Evolutionary conservation across 352 stramenopile genomes (phyloP), one percentile per base, ranked within the genome.

Genomic region (Phytophthora litchii): DNA sequence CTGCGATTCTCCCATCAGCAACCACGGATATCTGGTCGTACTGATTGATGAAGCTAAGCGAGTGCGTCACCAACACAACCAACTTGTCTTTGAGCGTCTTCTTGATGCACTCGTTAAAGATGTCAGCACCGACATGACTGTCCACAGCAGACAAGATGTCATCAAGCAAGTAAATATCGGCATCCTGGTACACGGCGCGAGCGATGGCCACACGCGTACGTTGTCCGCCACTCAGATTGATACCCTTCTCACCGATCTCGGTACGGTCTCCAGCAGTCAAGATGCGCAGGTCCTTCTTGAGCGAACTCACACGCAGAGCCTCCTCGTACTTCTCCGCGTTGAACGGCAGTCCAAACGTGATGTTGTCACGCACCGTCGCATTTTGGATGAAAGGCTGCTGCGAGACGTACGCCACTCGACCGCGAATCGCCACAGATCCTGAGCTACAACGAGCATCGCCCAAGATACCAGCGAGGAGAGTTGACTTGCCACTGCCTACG

Each of bases 381-480:
- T 99, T 99, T 57, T 98, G 85, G 45, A 99, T 98, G 60, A 98
- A 99, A 11, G 97, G 80, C 21, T 89, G 94, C 74, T 99, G 96
- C 14, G 90, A 72, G 42, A 97, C 89, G 55, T 98, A 99, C 1
- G 91, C 93, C 7, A 99, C 74, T 2, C 72, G 85, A 12, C 96
- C 96, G n/a, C 86, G 78, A 9, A 97, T 67, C 3, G 67, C 54
- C 9, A 91, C 75, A 13, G 68, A 54, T 3, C 79, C 74, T 5
- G 54, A 45, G 23, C 51, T 73, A 23, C 67, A 79, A 9, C 66
- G 65, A 20, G 65, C 69, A 3, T 83, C 67, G 4, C 79, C 81
- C 13, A 80, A 32, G 25, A 86, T 76, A 3, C 74, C 78, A 17
- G 62, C 42, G 3, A 88, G 53, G 11, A 89, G 58, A 3, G 70